These are phyloP conservation scores for Globisporangium perplexum DNA, from an alignment of 352 stramenopile genomes.

Conservation along the genomic window DNA sequence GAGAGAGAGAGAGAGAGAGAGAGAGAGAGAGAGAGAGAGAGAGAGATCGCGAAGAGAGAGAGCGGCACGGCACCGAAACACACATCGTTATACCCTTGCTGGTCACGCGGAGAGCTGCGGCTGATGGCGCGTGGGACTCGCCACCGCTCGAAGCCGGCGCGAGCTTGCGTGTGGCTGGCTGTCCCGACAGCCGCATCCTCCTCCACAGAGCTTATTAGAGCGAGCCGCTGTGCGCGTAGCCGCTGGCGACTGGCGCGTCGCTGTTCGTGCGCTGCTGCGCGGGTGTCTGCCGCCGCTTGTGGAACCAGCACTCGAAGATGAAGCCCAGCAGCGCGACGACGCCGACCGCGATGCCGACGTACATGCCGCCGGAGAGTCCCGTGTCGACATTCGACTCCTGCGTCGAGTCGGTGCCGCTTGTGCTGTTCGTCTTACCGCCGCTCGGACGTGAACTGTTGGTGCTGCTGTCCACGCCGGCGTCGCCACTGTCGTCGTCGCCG, in stretches of 20 bases:
- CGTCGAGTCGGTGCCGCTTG: constrained; percentile 19
- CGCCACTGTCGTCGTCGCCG: constrained; percentile 11
- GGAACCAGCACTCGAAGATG: constrained; percentile 59
- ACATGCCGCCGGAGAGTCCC: constrained; percentile 62
- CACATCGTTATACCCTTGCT: constrained; percentile 3
- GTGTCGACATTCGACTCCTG: constrained; percentile 41
- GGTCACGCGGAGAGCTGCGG: neutral
- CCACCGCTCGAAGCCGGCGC: neutral
- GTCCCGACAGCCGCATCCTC: neutral
- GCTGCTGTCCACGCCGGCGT: constrained; percentile 3
- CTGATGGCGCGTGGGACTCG: neutral
- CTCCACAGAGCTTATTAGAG: neutral
- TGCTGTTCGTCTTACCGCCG: neutral
- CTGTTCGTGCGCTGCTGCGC: constrained; percentile 1
- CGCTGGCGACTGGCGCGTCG: constrained; percentile 1
- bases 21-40: neutral
- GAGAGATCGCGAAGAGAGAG: neutral
- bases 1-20: neutral
- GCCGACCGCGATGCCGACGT: constrained; percentile 67
- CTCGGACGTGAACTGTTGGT: constrained; percentile 5
- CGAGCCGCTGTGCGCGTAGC: constrained; percentile 1
- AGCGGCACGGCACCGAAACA: neutral
- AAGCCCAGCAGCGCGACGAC: constrained; percentile 60
- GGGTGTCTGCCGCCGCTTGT: constrained; percentile 54
- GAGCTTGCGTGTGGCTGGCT: too few species aligned